Evolutionary conservation across 2,329 filamentous ascomycete genomes (phyloP).

Genomic region (Lasiodiplodia gonubiensis): DNA sequence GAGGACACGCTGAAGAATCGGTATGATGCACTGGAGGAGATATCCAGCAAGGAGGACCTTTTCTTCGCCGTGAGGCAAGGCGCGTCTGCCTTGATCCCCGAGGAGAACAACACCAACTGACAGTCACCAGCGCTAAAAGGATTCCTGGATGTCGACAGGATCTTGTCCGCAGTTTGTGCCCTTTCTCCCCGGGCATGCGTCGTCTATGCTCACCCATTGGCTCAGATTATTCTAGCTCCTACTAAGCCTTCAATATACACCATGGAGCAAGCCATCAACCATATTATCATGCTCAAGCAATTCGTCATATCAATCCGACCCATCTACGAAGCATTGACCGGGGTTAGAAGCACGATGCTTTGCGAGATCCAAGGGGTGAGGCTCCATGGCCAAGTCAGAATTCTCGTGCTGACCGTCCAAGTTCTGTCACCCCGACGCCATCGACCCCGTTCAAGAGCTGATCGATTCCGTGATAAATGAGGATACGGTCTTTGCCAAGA

Average conservation of each 20-base stretch:
- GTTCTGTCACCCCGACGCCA: constrained; percentile 69
- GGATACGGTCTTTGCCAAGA: constrained; percentile 77
- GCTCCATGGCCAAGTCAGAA: constrained; percentile 4
- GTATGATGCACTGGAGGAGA: constrained; percentile 82
- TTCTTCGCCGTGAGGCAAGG: constrained; percentile 77
- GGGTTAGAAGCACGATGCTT: constrained; percentile 69
- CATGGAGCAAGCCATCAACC: constrained; percentile 82
- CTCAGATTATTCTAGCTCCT: constrained; percentile 76
- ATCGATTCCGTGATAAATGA: constrained; percentile 78
- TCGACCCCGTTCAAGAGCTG: constrained; percentile 64
- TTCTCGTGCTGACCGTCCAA: constrained; percentile 35
- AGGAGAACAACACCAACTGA: constrained; percentile 14
- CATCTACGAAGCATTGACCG: constrained; percentile 70
- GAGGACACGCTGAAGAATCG: constrained; percentile 70
- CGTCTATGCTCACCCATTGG: constrained; percentile 26
- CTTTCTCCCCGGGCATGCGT: constrained; percentile 18
- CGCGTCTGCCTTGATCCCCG: constrained; percentile 38
- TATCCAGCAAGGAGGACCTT: constrained; percentile 82
- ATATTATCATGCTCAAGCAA: constrained; percentile 84
- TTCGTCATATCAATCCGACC: constrained; percentile 73
- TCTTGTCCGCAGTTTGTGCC: constrained; percentile 70
- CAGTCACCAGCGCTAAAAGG: constrained; percentile 67
- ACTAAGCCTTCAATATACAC: constrained; percentile 68
- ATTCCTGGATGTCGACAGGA: constrained; percentile 79
- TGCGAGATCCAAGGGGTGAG: constrained; percentile 67